phyloP scores from a whole-genome alignment of 1,139 yeast species.

The Kluyveromyces marxianus region DNA sequence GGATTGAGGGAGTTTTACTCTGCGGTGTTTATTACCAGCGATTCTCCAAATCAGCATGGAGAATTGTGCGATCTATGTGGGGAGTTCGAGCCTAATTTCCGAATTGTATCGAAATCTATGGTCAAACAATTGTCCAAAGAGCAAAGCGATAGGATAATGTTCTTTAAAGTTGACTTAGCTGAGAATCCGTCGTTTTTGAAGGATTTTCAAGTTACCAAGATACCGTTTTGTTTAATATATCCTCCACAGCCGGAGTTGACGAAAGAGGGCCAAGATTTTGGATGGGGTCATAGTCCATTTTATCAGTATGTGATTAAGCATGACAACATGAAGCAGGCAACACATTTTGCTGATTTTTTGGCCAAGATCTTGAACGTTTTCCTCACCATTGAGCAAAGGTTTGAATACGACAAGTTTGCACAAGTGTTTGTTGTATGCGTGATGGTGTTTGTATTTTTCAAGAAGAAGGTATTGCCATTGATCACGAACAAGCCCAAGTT shows the following conservation, averaged over 20 bases:
- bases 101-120: slow-evolving; percentile 40
- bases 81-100: slow-evolving; percentile 35
- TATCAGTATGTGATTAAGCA: slow-evolving; percentile 29
- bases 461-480: slow-evolving; percentile 37
- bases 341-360: slow-evolving; percentile 47
- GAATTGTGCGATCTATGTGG: slow-evolving; percentile 39
- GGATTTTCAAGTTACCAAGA: slow-evolving; percentile 37
- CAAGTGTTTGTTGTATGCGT: slow-evolving; percentile 43
- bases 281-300: slow-evolving; percentile 28
- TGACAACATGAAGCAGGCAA: slow-evolving; percentile 22
- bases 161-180: slow-evolving; percentile 45
- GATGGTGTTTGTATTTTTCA: slow-evolving; percentile 39
- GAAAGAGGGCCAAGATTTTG: slow-evolving; percentile 14
- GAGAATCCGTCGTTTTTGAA: slow-evolving; percentile 37
- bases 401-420: slow-evolving; percentile 38
- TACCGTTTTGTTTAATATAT: slow-evolving; percentile 60
- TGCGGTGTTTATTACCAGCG: slow-evolving; percentile 40
- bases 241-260: slow-evolving; percentile 39
- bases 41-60: slow-evolving; percentile 23
- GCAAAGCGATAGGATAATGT: slow-evolving; percentile 35
- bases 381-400: slow-evolving; percentile 37
- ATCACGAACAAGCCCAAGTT: slow-evolving; percentile 32
- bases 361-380: slow-evolving; percentile 38
- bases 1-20: slow-evolving; percentile 39
- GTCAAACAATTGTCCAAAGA: slow-evolving; percentile 35